Conservation (phyloP, 1,139 yeast species). For the Yamadazyma conglobata region DNA sequence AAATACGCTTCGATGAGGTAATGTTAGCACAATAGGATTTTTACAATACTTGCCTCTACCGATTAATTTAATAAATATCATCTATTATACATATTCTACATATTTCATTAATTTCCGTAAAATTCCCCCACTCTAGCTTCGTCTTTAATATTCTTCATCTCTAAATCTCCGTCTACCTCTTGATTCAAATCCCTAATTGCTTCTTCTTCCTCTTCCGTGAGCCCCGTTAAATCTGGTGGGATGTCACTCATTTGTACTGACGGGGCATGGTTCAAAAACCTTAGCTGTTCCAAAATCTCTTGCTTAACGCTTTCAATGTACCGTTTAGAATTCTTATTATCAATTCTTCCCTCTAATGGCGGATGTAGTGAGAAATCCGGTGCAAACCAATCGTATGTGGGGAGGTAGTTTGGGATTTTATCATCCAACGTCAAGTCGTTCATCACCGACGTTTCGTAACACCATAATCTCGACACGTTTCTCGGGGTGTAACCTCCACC, state of each 20-base stretch:
- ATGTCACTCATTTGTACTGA: slow-evolving; percentile 88
- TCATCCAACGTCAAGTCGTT: slow-evolving; percentile 75
- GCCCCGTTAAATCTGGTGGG: slow-evolving; percentile 78
- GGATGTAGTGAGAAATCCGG: slow-evolving; percentile 94
- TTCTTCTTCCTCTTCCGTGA: slow-evolving; percentile 60
- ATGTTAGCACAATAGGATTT: too few species aligned
- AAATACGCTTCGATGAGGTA: too few species aligned
- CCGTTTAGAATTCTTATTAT: slow-evolving; percentile 81
- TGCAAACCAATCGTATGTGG: slow-evolving; percentile 85
- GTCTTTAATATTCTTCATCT: slow-evolving; percentile 20
- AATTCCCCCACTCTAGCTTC: slow-evolving; percentile 19
- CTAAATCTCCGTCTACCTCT: slow-evolving; percentile 41
- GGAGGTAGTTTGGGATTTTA: slow-evolving; percentile 72
- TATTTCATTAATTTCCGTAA: too few species aligned
- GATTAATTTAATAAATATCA: too few species aligned
- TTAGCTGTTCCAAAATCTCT: slow-evolving; percentile 75
- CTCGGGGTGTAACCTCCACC: slow-evolving; percentile 99
- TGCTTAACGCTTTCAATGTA: slow-evolving; percentile 77
- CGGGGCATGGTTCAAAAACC: slow-evolving; percentile 88
- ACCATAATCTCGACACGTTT: slow-evolving; percentile 92
- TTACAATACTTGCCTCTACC: too few species aligned
- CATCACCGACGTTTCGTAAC: slow-evolving; percentile 87
- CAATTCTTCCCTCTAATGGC: slow-evolving; percentile 80
- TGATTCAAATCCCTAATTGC: slow-evolving; percentile 47
- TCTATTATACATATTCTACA: too few species aligned